Conservation (phyloP, 495 filamentous ascomycete genomes). For the Aspergillus indologenus region DNA sequence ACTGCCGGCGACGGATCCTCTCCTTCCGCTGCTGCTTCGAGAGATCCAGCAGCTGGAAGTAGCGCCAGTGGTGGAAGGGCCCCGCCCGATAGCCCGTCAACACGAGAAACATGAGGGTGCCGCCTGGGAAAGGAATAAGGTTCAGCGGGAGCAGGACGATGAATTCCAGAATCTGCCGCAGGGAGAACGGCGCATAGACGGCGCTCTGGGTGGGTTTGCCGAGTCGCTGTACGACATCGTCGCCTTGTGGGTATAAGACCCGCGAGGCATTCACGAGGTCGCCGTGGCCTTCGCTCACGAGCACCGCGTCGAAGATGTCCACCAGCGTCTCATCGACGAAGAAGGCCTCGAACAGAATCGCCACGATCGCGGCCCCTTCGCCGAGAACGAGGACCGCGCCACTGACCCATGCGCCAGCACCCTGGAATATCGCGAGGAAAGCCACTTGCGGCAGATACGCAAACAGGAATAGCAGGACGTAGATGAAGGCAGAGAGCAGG, state of each 20-base stretch:
- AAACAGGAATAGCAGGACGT: slow-evolving; percentile 60
- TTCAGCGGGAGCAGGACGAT: slow-evolving; percentile 65
- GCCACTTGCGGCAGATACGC: slow-evolving; percentile 60
- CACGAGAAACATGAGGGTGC: slow-evolving; percentile 60
- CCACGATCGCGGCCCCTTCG: slow-evolving; percentile 59
- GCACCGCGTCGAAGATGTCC: slow-evolving; percentile 63
- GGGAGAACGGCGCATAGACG: slow-evolving; percentile 63
- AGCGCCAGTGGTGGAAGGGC: slow-evolving; percentile 65
- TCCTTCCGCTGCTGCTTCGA: slow-evolving; percentile 56
- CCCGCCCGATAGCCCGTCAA: slow-evolving; percentile 63
- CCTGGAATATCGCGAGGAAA: slow-evolving; percentile 63
- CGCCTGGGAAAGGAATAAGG: slow-evolving; percentile 57
- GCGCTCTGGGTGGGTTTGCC: slow-evolving; percentile 57
- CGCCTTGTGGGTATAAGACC: slow-evolving; percentile 50
- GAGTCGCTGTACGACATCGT: slow-evolving; percentile 52
- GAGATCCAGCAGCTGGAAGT: slow-evolving; percentile 57
- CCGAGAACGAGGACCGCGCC: slow-evolving; percentile 64
- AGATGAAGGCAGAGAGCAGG: slow-evolving; percentile 58
- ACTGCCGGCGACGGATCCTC: slow-evolving; percentile 48
- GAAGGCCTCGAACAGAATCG: slow-evolving; percentile 63
- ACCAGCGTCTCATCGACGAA: slow-evolving; percentile 67
- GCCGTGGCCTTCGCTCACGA: slow-evolving; percentile 57
- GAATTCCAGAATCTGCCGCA: slow-evolving; percentile 75
- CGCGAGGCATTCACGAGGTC: slow-evolving; percentile 54
- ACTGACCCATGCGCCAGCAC: slow-evolving; percentile 57